Conservation (phyloP, 2,329 filamentous ascomycete genomes). For the Metarhizium guizhouense region DNA sequence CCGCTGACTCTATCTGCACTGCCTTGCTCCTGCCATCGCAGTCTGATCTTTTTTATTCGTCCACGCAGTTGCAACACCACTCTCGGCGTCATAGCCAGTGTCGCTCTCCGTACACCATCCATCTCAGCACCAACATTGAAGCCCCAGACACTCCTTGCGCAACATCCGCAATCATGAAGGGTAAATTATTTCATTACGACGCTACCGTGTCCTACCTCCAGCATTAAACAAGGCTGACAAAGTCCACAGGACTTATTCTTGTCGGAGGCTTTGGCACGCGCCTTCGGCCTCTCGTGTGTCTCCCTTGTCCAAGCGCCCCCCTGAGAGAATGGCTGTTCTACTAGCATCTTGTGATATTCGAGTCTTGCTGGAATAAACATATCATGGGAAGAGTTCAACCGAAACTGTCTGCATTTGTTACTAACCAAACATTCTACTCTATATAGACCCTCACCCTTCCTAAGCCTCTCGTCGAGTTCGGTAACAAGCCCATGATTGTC, state of each 20-base stretch:
- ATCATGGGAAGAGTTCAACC: too few species aligned
- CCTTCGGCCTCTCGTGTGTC: conserved; percentile 81
- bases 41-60: neutral
- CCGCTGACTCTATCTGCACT: neutral
- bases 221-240: conserved; percentile 11
- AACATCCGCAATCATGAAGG: neutral
- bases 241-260: conserved; percentile 76
- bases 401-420: neutral
- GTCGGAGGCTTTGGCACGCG: conserved; percentile 98
- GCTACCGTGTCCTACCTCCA: neutral
- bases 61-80: neutral
- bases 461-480: conserved; percentile 96
- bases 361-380: neutral
- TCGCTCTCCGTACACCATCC: neutral
- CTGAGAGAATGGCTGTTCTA: neutral
- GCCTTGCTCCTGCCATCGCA: neutral
- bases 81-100: neutral
- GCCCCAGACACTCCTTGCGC: neutral
- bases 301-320: neutral
- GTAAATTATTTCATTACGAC: neutral
- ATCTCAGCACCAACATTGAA: neutral
- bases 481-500: conserved; percentile 98
- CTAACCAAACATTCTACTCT: conserved; percentile 10
- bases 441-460: conserved; percentile 85
- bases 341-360: neutral